Evolutionary conservation across 495 filamentous ascomycete species (phyloP).

Genomic region (Neohortaea acidophila): DNA sequence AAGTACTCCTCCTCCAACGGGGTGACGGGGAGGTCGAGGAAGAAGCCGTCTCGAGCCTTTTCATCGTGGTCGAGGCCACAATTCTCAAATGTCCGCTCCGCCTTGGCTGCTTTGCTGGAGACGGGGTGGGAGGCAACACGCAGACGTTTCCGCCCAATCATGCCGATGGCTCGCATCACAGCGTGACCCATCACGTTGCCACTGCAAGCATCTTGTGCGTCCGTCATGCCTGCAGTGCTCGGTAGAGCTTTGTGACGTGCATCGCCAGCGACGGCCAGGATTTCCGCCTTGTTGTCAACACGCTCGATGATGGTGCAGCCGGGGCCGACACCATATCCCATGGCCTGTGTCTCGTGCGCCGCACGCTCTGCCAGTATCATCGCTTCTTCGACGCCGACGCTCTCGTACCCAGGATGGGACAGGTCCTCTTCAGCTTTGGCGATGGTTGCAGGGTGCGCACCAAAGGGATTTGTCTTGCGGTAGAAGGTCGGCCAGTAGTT

Average conservation of each 20-base stretch:
- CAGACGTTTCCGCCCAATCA: conserved; percentile 57
- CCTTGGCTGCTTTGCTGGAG: conserved; percentile 6
- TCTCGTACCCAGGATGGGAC: conserved; percentile 2
- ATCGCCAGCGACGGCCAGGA: conserved; percentile 66
- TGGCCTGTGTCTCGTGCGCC: conserved; percentile 39
- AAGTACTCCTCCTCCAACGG: conserved; percentile 22
- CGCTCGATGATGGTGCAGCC: conserved; percentile 73
- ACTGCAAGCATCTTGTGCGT: background rate
- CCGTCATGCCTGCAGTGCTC: conserved; percentile 21
- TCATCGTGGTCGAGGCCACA: conserved; percentile 13
- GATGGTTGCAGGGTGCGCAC: conserved; percentile 50
- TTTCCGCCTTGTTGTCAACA: conserved; percentile 23
- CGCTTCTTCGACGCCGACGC: conserved; percentile 39
- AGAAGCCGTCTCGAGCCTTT: conserved; percentile 18
- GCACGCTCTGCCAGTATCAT: conserved; percentile 52
- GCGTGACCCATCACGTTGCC: conserved; percentile 73
- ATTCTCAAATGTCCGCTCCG: conserved; percentile 9
- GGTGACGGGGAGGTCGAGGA: conserved; percentile 27
- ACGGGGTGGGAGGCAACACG: conserved; percentile 11
- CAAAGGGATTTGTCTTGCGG: conserved; percentile 64
- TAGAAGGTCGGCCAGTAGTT: conserved; percentile 81
- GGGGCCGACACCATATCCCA: conserved; percentile 48
- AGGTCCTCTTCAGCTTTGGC: conserved; percentile 42
- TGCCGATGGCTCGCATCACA: conserved; percentile 70
- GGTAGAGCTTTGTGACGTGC: conserved; percentile 36